Evolutionary conservation across 2,329 filamentous ascomycete genomes (phyloP).

Genomic region (Fusarium sp.): DNA sequence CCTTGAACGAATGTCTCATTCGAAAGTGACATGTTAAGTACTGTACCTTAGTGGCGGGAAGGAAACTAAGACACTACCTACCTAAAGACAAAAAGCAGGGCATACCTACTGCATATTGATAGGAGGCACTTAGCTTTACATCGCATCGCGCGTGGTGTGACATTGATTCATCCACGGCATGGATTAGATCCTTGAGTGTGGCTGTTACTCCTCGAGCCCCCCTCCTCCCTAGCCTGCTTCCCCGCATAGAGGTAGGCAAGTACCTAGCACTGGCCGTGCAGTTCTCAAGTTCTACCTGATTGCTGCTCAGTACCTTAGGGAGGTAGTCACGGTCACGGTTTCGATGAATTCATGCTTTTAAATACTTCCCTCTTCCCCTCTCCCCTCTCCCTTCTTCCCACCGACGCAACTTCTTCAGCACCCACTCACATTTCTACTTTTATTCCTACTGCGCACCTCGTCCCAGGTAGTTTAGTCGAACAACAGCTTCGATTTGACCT

Average conservation of each 20-base stretch:
- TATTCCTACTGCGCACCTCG: slow-evolving; percentile 1
- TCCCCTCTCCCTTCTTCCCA: slow-evolving; percentile 14
- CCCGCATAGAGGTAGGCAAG: slow-evolving; percentile 33
- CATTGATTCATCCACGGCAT: slow-evolving; percentile 24
- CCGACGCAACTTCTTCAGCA: slow-evolving; percentile 18
- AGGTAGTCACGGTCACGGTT: slow-evolving; percentile 7
- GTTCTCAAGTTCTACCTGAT: neutral
- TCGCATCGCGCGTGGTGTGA: slow-evolving; percentile 38
- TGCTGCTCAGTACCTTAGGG: slow-evolving; percentile 1
- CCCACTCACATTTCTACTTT: slow-evolving; percentile 5
- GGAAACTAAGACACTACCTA: neutral
- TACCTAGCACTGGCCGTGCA: neutral
- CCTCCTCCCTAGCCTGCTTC: slow-evolving; percentile 29
- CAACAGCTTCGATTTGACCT: slow-evolving; percentile 10
- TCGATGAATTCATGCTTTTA: slow-evolving; percentile 32
- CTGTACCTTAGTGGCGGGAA: neutral
- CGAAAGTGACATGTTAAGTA: no score
- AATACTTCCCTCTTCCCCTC: slow-evolving; percentile 42
- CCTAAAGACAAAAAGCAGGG: neutral
- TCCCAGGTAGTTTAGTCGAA: neutral
- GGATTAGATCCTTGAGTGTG: slow-evolving; percentile 16
- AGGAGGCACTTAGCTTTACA: slow-evolving; percentile 9
- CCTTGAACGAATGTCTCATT: neutral
- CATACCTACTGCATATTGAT: slow-evolving; percentile 1
- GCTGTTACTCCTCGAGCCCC: slow-evolving; percentile 18